A percentile compares a stretch with the other conserved stretches of the same genome.
Evolutionary conservation across 23 red algal genomes (phyloP).

Genomic region (Gracilaria gracilis): DNA sequence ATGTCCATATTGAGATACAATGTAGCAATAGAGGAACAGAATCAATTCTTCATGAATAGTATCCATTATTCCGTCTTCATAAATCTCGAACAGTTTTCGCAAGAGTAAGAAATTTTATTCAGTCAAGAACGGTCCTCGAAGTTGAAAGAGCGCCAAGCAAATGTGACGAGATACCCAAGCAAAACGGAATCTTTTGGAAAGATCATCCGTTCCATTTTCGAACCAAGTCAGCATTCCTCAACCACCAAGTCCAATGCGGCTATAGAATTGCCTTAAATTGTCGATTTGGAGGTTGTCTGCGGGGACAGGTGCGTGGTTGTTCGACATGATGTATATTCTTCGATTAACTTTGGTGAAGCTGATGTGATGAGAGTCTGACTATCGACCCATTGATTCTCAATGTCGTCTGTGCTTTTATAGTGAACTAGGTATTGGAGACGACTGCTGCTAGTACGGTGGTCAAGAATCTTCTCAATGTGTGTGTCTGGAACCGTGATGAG

Average conservation of each 20-base stretch:
- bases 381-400: slow-evolving; percentile 12
- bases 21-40: not conserved
- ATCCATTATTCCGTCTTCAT: not conserved
- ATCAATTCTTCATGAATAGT: not conserved
- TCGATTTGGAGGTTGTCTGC: not conserved
- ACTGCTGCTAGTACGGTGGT: not conserved
- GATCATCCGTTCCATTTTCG: not conserved
- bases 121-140: not conserved
- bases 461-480: not conserved
- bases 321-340: not conserved
- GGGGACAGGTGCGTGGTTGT: not conserved
- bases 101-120: not conserved
- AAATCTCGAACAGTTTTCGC: not conserved
- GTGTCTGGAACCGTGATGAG: not conserved
- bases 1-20: not conserved
- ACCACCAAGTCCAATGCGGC: not conserved
- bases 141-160: not conserved
- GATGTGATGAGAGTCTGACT: not conserved
- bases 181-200: not conserved
- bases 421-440: not conserved
- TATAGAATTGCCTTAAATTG: not conserved
- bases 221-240: not conserved
- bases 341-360: not conserved
- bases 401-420: slow-evolving; percentile 4
- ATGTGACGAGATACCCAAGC: not conserved